These are phyloP conservation scores for Musa schizocarpa DNA, from an alignment of 176 grass and related monocot species.

Conservation along the genomic window DNA sequence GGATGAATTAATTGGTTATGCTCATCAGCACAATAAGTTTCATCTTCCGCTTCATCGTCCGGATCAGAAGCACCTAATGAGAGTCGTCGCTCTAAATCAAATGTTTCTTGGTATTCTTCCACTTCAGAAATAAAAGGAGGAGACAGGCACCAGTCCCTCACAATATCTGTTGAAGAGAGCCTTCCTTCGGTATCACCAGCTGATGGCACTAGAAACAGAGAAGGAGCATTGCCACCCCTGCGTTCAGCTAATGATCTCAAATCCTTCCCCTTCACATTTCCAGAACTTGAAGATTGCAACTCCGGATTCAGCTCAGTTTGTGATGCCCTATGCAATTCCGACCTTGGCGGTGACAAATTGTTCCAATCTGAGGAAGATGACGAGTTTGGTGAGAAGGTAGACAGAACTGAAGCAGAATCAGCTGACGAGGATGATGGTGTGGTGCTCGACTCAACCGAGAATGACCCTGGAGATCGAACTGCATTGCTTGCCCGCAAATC, in stretches of 20 bases:
- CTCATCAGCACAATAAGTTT: neutral
- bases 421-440: constrained; percentile 34
- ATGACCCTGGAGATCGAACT: constrained; percentile 4
- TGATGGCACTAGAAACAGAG: constrained; percentile 18
- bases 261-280: constrained; percentile 16
- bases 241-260: constrained; percentile 29
- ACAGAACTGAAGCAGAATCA: constrained; percentile 11
- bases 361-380: constrained; percentile 40
- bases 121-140: constrained; percentile 41
- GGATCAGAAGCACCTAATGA: constrained; percentile 25
- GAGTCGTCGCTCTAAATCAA: constrained; percentile 26
- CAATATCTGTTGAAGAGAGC: constrained; percentile 4
- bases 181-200: constrained; percentile 10
- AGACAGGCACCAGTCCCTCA: constrained; percentile 35
- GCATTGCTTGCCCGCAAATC: neutral
- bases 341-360: constrained; percentile 26
- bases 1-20: constrained; percentile 30
- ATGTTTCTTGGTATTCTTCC: constrained; percentile 29
- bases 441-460: constrained; percentile 18
- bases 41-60: constrained; percentile 14
- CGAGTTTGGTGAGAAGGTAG: constrained; percentile 23
- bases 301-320: neutral
- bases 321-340: constrained; percentile 16
- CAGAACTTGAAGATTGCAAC: constrained; percentile 8
- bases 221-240: constrained; percentile 28